Evolutionary conservation across 169 alveolate genomes (phyloP).

Genomic region (Plasmodium yoelii): DNA sequence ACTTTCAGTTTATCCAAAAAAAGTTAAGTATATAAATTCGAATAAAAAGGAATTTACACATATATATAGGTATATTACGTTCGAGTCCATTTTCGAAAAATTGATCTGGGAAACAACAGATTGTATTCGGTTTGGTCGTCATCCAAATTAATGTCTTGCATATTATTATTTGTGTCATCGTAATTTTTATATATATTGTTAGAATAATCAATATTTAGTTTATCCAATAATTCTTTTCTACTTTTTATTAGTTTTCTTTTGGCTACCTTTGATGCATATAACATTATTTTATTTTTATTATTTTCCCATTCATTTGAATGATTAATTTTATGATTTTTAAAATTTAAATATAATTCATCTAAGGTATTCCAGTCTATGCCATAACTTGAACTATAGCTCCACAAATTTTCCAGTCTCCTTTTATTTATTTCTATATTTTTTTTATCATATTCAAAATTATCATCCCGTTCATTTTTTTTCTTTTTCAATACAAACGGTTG

Average conservation of each 20-base stretch:
- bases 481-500: slow-evolving; percentile 57
- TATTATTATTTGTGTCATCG: slow-evolving; percentile 5
- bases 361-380: slow-evolving; percentile 85
- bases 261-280: slow-evolving; percentile 48
- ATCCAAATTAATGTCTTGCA: slow-evolving; percentile 12
- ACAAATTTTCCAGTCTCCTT: slow-evolving; percentile 75
- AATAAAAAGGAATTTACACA: background rate
- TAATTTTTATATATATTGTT: slow-evolving; percentile 43
- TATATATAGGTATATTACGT: slow-evolving; percentile 22
- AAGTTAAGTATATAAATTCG: too few species aligned
- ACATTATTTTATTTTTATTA: slow-evolving; percentile 51
- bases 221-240: slow-evolving; percentile 28
- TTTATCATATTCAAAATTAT: slow-evolving; percentile 36
- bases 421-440: slow-evolving; percentile 31
- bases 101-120: slow-evolving; percentile 51
- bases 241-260: slow-evolving; percentile 61
- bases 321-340: slow-evolving; percentile 27
- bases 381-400: slow-evolving; percentile 82
- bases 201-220: slow-evolving; percentile 40
- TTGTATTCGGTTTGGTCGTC: slow-evolving; percentile 58
- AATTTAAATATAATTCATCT: slow-evolving; percentile 80
- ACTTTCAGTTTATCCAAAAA: too few species aligned
- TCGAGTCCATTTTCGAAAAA: slow-evolving; percentile 63
- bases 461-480: slow-evolving; percentile 4
- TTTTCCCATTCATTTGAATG: slow-evolving; percentile 66